Base-by-base conservation (phyloP, 2,329 filamentous ascomycete species). In the Colletotrichum euphorbiae region DNA sequence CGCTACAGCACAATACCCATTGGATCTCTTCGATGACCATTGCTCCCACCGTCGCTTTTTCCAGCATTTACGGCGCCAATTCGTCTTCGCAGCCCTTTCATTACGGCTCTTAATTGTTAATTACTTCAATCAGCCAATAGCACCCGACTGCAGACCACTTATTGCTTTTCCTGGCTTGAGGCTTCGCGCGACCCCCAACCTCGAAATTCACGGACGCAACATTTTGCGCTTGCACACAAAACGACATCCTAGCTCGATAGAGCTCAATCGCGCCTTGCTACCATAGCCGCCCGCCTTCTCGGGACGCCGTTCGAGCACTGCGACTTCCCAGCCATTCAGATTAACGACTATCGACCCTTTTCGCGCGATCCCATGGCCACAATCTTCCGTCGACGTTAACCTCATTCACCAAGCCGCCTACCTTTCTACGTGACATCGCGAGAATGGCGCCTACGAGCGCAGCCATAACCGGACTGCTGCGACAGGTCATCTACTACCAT, bases 401-500 rank as follows among this genome's bases (percentile, higher is more conserved):
- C 31, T 40, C 57, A 48, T 62, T 57, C 21, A 58, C 28, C 33
- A 50, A 65, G 21, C 66, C 48, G 50, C 48, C 36, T 33, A 55
- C 56, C 36, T 45, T 33, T 65, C 38, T 58, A 21, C 42, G 58
- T 21, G 13, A 33, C 50, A 8, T 45, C 58, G 46, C 52, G 71
- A 78, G 62, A 67, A 89, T 89, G 87, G 84, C 85, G 67, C 86
- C 86, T 42, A 84, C 82, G 64, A 82, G 78, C 71, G 79, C 81
- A 57, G 81, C 83, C 71, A 80, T 87, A 48, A 82, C 82, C 56
- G 80, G 81, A 74, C 80, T 88, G 70, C 74, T 91, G 67, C 84
- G 85, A 74, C 88, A 90, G 77, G 80, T 86, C 66, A 82, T 91
- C 64, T 81, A 90, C 74, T 90, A 91, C 76, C 88, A 91, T 74